Percentiles rank a stretch among this genome's conserved stretches.
Evolutionary conservation across 2,329 filamentous ascomycete genomes (phyloP).

Genomic region (Grosmannia penicillata): DNA sequence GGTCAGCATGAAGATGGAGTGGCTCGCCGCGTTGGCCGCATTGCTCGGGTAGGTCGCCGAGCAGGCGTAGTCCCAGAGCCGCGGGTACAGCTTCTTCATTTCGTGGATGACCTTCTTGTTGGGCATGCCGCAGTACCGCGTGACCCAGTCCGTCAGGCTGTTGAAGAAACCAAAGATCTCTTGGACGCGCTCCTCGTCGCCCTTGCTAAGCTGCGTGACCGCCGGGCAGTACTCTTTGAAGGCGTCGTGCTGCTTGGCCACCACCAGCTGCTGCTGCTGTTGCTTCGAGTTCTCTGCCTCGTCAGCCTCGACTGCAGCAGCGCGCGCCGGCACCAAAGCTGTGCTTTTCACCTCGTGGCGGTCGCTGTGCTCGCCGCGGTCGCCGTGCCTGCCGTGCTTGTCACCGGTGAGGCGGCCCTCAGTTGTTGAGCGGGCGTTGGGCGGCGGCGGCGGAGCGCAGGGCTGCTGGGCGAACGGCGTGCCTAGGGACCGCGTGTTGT

Average conservation of each 20-base stretch:
- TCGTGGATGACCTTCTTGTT: background rate
- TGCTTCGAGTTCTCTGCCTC: too few relatives aligned
- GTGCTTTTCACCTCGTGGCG: too few relatives aligned
- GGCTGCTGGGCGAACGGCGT: background rate
- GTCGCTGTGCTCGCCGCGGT: too few relatives aligned
- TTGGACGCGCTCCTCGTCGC: slow-evolving; percentile 5
- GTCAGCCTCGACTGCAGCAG: too few relatives aligned
- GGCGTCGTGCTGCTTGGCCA: background rate
- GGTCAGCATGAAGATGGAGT: slow-evolving; percentile 19
- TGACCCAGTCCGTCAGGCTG: slow-evolving; percentile 9
- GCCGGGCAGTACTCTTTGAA: slow-evolving; percentile 2
- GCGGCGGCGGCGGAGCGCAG: background rate
- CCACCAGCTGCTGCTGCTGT: slow-evolving; percentile 3
- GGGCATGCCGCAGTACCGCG: slow-evolving; percentile 4
- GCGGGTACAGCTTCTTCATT: slow-evolving; percentile 4
- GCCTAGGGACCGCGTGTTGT: too few relatives aligned
- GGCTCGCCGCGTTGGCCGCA: slow-evolving; percentile 14
- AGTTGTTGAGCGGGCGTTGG: too few relatives aligned
- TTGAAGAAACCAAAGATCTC: slow-evolving; percentile 11
- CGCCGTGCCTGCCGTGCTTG: background rate
- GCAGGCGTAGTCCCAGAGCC: slow-evolving; percentile 23
- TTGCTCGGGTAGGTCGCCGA: slow-evolving; percentile 15
- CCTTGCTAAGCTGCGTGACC: background rate
- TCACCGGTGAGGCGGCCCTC: too few relatives aligned
- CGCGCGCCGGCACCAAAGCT: too few relatives aligned